Percentiles rank a stretch among this genome's conserved stretches.
Conservation (phyloP, 2,329 filamentous ascomycete genomes). For the Corinectria fuckeliana region DNA sequence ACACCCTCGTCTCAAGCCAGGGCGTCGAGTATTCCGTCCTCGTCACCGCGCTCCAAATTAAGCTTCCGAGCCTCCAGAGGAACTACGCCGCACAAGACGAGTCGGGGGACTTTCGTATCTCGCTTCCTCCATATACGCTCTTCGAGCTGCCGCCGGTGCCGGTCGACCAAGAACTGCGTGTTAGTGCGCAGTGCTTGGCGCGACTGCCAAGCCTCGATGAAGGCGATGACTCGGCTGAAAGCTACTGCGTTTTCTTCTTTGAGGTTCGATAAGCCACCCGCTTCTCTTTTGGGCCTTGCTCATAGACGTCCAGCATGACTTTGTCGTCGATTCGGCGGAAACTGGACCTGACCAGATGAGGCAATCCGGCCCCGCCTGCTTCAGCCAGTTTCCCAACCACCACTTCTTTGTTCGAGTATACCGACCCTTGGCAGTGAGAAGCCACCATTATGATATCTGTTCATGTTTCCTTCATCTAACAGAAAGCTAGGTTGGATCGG, state of each 20-base stretch:
- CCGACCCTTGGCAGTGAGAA: constrained; percentile 58
- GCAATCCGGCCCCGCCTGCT: constrained; percentile 53
- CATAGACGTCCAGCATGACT: constrained; percentile 50
- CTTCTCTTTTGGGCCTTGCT: constrained; percentile 5
- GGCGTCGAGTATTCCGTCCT: constrained; percentile 48
- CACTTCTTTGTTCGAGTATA: constrained; percentile 65
- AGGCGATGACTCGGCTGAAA: constrained; percentile 43
- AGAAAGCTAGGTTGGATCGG: constrained; percentile 49
- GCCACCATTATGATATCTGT: not conserved
- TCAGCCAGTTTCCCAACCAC: constrained; percentile 60
- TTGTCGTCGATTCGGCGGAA: constrained; percentile 49
- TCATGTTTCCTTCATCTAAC: constrained; percentile 22
- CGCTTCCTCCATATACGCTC: constrained; percentile 48
- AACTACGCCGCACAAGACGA: constrained; percentile 29
- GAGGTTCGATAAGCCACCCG: constrained; percentile 49
- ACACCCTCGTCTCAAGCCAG: constrained; percentile 48
- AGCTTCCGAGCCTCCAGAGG: constrained; percentile 45
- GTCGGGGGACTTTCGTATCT: constrained; percentile 44
- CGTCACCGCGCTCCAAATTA: constrained; percentile 54
- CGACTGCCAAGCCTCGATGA: constrained; percentile 45
- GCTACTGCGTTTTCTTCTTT: constrained; percentile 59
- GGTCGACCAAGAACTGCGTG: constrained; percentile 46
- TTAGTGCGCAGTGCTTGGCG: constrained; percentile 54
- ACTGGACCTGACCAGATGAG: constrained; percentile 44
- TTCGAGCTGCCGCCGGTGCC: constrained; percentile 47